Base-by-base conservation (phyloP, 2,329 filamentous ascomycete genomes). In the Lojkania enalia region DNA sequence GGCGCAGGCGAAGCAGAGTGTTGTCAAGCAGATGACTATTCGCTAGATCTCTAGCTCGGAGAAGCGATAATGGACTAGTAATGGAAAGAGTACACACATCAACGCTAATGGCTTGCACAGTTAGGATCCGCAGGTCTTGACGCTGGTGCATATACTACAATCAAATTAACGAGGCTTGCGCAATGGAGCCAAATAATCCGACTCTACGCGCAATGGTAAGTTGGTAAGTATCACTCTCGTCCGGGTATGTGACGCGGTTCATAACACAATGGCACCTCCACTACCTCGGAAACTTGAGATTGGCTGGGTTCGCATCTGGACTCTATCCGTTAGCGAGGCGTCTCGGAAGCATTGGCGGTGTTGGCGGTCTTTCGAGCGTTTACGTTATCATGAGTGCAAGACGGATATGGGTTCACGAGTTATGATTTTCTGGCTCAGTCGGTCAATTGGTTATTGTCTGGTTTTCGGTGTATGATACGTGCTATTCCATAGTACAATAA, bases 21-120 rank as follows among this genome's bases (percentile, higher is more conserved):
- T 92, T 80, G 84, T 84, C 68, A 96, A 96, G 84, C 89, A 92
- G 72, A 95, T 96, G 87, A 96, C 91, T 20, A 71, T 71, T 49
- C 67, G 68, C 41, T 71, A 70, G 61, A 32, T 23, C 38, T 51
- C 56, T 57, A 53, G 48, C 9, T 11, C 9, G 9, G 15, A 7
- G 23, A 9, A 9, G 23, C 7, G 7, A 27, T 27, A n/a, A n/a
- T 9, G 23, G 23, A 27, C 7, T 27, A 9, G 23, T 27, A 27
- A 7, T 7, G 23, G 23, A 27, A 27, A n/a, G 23, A 9, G 23
- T 9, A 27, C 30, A 12, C 30, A 33, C 30, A n/a, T 12, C 30
- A 16, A 33, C 30, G 11, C 7, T 9, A 9, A 9, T 33, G 14
- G 6, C 30, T 15, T 39, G 46, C 42, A 48, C 45, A 42, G 39